A percentile compares a stretch with the other conserved stretches of the same genome.
phyloP scores from a whole-genome alignment of 2,329 filamentous ascomycete genomes.

The Cercospora nicotianae region DNA sequence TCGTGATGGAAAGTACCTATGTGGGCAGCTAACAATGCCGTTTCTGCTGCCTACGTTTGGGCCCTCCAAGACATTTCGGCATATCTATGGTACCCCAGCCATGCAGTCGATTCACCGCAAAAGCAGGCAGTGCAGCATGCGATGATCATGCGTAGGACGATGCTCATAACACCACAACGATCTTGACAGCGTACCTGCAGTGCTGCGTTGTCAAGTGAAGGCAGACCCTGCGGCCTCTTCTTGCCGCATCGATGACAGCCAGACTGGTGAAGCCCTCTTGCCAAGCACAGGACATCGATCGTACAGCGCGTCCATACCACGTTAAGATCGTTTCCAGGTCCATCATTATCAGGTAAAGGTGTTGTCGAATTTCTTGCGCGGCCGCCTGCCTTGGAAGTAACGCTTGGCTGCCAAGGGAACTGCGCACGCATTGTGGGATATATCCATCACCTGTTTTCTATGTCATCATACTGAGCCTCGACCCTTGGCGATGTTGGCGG shows the following conservation, averaged over 20 bases:
- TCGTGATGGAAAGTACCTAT: not conserved
- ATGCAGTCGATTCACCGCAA: not conserved
- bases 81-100: not conserved
- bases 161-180: not conserved
- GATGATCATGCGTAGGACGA: not conserved
- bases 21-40: not conserved
- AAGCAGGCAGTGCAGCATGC: not conserved
- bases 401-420: not conserved
- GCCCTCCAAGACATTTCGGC: not conserved
- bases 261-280: not conserved
- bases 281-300: not conserved
- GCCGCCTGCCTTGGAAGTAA: not conserved
- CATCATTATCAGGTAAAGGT: not conserved
- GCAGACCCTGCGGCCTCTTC: not conserved
- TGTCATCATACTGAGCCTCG: not conserved
- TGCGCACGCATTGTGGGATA: not conserved
- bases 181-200: not conserved
- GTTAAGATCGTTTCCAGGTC: not conserved
- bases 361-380: not conserved
- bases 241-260: not conserved
- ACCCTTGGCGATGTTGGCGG: not conserved
- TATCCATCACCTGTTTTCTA: not conserved
- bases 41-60: not conserved
- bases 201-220: not conserved
- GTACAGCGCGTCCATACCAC: not conserved